Percentiles rank a stretch among this genome's conserved stretches.
Evolutionary conservation across 176 grass and related monocot genomes (phyloP).

Genomic region (Saccharum officinarum): DNA sequence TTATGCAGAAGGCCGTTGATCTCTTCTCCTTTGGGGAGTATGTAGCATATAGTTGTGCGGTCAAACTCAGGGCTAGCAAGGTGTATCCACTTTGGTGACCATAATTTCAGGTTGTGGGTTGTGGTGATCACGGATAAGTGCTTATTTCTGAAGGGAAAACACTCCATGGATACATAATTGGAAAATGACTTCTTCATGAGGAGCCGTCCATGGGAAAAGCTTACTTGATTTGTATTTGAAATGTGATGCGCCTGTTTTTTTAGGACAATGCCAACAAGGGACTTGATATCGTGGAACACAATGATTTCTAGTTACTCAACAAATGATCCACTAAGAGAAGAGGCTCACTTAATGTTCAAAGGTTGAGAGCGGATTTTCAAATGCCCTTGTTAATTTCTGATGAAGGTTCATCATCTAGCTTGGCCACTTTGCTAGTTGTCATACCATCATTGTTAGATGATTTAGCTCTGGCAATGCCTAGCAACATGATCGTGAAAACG

Average conservation of each 20-base stretch:
- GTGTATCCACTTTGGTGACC: conserved; percentile 57
- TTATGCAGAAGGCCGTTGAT: neutral
- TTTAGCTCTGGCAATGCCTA: too few relatives aligned
- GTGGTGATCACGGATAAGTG: conserved; percentile 32
- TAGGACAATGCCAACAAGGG: conserved; percentile 59
- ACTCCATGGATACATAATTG: conserved; percentile 61
- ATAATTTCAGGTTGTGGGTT: conserved; percentile 59
- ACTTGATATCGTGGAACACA: conserved; percentile 54
- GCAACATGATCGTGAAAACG: too few relatives aligned
- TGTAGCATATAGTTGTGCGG: conserved; percentile 47
- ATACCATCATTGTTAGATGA: too few relatives aligned
- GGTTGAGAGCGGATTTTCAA: too few relatives aligned
- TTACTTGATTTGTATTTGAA: conserved; percentile 66
- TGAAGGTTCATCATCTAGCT: too few relatives aligned
- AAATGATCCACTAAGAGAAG: too few relatives aligned
- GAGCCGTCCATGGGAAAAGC: conserved; percentile 58
- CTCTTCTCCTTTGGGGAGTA: conserved; percentile 41
- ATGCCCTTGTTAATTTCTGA: too few relatives aligned
- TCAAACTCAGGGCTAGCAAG: conserved; percentile 57
- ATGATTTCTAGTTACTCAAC: too few relatives aligned
- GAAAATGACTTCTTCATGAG: conserved; percentile 28
- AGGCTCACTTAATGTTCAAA: too few relatives aligned
- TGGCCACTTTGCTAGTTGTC: too few relatives aligned
- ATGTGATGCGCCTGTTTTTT: conserved; percentile 56
- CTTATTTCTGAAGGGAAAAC: conserved; percentile 52